These are phyloP conservation scores for Arthrinium phaeospermum DNA, from an alignment of 2,329 filamentous ascomycete species.

Conservation along the genomic window DNA sequence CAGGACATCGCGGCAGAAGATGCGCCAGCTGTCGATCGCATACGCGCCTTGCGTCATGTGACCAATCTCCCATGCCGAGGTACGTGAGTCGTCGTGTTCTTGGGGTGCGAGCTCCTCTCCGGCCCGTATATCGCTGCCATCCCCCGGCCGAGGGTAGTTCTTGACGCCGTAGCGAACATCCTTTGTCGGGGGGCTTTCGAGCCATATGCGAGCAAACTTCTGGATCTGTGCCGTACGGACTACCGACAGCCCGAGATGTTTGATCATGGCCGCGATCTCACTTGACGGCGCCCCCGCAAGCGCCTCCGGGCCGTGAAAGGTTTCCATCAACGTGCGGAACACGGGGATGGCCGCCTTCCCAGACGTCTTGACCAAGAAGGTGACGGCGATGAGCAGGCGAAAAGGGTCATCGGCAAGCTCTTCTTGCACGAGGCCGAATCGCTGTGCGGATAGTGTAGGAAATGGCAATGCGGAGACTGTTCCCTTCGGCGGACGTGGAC, in stretches of 20 bases:
- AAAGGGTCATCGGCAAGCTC: slow-evolving; percentile 77
- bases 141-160: slow-evolving; percentile 47
- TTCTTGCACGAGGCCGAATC: slow-evolving; percentile 86
- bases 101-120: slow-evolving; percentile 37
- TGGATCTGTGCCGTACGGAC: slow-evolving; percentile 73
- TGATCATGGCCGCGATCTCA: slow-evolving; percentile 67
- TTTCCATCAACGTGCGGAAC: slow-evolving; percentile 70
- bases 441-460: slow-evolving; percentile 65
- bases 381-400: slow-evolving; percentile 79
- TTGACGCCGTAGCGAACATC: slow-evolving; percentile 60
- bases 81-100: slow-evolving; percentile 26
- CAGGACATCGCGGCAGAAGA: slow-evolving; percentile 85
- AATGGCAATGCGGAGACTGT: slow-evolving; percentile 66
- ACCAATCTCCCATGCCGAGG: slow-evolving; percentile 78
- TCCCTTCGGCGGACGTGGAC: slow-evolving; percentile 46
- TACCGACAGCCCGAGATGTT: slow-evolving; percentile 72
- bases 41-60: slow-evolving; percentile 85
- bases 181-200: slow-evolving; percentile 64
- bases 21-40: slow-evolving; percentile 88
- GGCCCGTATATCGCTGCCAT: slow-evolving; percentile 37
- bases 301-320: slow-evolving; percentile 69
- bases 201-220: slow-evolving; percentile 72
- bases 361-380: slow-evolving; percentile 82
- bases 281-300: slow-evolving; percentile 63
- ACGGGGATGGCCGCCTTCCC: slow-evolving; percentile 77